Conservation (phyloP, 495 filamentous ascomycete genomes). For the Lasiosphaeria miniovina region DNA sequence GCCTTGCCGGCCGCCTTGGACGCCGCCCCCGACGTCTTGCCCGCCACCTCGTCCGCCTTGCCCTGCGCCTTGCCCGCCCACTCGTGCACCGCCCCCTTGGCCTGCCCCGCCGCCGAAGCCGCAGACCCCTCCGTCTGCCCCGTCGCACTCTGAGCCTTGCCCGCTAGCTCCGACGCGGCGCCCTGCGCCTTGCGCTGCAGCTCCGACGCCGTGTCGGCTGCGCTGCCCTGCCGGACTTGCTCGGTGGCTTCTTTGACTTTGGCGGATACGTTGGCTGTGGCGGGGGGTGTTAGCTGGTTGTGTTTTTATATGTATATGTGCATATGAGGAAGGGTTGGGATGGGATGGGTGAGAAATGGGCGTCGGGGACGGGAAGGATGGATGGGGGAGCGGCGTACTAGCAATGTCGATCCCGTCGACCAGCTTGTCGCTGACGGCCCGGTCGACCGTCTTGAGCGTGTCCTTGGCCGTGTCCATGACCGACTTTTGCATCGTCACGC, state of each 20-base stretch:
- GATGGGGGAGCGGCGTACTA: constrained; percentile 33
- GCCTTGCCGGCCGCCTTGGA: constrained; percentile 2
- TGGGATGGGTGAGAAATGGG: not conserved
- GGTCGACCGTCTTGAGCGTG: constrained; percentile 48
- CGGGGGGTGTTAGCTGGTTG: constrained; percentile 9
- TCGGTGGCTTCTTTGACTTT: constrained; percentile 42
- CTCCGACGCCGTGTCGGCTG: constrained; percentile 25
- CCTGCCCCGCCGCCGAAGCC: constrained; percentile 24
- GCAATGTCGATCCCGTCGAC: constrained; percentile 54
- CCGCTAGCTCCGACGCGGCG: constrained; percentile 26
- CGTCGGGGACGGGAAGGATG: constrained; percentile 1
- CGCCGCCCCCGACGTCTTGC: constrained; percentile 3
- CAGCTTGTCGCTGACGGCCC: constrained; percentile 51
- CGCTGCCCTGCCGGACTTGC: constrained; percentile 19
- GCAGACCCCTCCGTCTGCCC: constrained; percentile 30
- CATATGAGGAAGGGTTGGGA: not conserved
- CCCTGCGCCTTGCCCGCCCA: constrained; percentile 33
- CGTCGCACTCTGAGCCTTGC: constrained; percentile 30
- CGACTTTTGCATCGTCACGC: constrained; percentile 38
- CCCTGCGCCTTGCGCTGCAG: constrained; percentile 35
- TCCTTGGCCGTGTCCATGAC: constrained; percentile 50
- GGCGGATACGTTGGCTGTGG: constrained; percentile 41
- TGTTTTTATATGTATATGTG: not conserved
- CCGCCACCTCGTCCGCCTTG: constrained; percentile 28
- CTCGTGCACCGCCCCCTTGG: constrained; percentile 32